Percentiles rank a stretch among this genome's conserved stretches.
These are phyloP conservation scores for Penicillium manginii DNA, from an alignment of 495 filamentous ascomycete genomes.

Conservation along the genomic window DNA sequence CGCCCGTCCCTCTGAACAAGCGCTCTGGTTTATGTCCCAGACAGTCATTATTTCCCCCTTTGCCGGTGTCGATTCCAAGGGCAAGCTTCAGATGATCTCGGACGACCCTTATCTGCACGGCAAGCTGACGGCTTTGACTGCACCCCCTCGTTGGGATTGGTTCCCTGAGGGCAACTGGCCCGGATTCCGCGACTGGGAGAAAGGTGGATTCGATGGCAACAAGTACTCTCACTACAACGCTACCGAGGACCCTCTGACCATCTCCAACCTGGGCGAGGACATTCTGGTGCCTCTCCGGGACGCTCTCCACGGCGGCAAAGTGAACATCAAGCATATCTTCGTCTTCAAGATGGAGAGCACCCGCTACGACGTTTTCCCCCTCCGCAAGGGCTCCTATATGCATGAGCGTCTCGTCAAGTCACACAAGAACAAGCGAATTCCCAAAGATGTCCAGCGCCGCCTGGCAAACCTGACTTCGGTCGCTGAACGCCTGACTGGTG, in stretches of 20 bases:
- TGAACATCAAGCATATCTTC: constrained; percentile 47
- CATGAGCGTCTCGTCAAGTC: constrained; percentile 39
- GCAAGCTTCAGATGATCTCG: constrained; percentile 23
- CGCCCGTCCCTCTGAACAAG: constrained; percentile 23
- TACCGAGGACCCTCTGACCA: constrained; percentile 41
- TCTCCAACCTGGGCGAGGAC: constrained; percentile 41
- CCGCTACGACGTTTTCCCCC: constrained; percentile 48
- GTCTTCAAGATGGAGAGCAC: constrained; percentile 48
- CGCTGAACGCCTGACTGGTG: constrained; percentile 41
- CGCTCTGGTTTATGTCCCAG: constrained; percentile 30
- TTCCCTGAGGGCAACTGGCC: constrained; percentile 25
- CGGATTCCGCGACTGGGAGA: constrained; percentile 35
- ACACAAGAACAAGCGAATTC: constrained; percentile 21
- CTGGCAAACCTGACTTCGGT: constrained; percentile 39
- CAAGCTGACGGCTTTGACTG: constrained; percentile 25
- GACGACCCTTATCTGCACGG: constrained; percentile 17
- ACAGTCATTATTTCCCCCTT: constrained; percentile 29
- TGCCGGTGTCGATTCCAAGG: constrained; percentile 22
- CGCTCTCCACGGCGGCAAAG: constrained; percentile 24
- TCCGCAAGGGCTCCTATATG: constrained; percentile 35
- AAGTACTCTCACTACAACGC: constrained; percentile 37
- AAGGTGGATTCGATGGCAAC: not conserved
- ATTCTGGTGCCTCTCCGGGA: constrained; percentile 34
- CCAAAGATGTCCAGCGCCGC: constrained; percentile 28
- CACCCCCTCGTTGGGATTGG: constrained; percentile 28